phyloP scores from a whole-genome alignment of 805 yeast genomes.

The Lipomyces mesembrius region DNA sequence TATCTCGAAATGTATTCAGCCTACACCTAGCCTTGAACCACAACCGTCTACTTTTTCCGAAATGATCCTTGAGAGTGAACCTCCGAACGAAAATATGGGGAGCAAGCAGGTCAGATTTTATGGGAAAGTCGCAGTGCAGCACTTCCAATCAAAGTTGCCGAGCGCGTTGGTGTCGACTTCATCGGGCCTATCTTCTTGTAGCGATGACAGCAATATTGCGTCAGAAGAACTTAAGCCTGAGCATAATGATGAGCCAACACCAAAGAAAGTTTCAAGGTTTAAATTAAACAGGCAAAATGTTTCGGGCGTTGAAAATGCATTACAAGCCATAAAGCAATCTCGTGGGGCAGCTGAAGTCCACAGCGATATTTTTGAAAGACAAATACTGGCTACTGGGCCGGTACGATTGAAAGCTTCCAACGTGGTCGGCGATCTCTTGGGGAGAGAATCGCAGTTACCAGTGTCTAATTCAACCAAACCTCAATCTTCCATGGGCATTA shows the following conservation, averaged over 20 bases:
- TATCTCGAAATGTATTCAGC: not conserved
- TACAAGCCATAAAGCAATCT: not conserved
- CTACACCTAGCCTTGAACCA: not conserved
- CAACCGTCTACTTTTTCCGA: not conserved
- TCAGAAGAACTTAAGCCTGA: slow-evolving; percentile 21
- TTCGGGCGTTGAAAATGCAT: not conserved
- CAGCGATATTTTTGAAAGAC: slow-evolving; percentile 10
- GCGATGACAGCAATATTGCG: slow-evolving; percentile 3
- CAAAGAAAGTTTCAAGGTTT: slow-evolving; percentile 18
- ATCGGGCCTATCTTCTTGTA: not conserved
- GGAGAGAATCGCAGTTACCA: too few relatives aligned
- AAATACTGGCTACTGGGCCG: not conserved
- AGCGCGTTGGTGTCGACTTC: slow-evolving; percentile 18
- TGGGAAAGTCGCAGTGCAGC: slow-evolving; percentile 58
- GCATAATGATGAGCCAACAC: slow-evolving; percentile 4
- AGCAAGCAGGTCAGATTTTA: slow-evolving; percentile 56
- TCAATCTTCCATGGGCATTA: not conserved
- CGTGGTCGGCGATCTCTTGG: too few relatives aligned
- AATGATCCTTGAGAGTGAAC: not conserved
- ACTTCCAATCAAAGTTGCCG: slow-evolving; percentile 49
- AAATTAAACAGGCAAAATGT: slow-evolving; percentile 2
- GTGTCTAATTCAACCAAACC: not conserved
- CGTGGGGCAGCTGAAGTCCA: not conserved
- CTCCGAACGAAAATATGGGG: not conserved
- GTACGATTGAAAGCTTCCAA: not conserved